A percentile compares a stretch with the other conserved stretches of the same genome.
phyloP scores from a whole-genome alignment of 805 yeast genomes.

The Starmerella apicola region DNA sequence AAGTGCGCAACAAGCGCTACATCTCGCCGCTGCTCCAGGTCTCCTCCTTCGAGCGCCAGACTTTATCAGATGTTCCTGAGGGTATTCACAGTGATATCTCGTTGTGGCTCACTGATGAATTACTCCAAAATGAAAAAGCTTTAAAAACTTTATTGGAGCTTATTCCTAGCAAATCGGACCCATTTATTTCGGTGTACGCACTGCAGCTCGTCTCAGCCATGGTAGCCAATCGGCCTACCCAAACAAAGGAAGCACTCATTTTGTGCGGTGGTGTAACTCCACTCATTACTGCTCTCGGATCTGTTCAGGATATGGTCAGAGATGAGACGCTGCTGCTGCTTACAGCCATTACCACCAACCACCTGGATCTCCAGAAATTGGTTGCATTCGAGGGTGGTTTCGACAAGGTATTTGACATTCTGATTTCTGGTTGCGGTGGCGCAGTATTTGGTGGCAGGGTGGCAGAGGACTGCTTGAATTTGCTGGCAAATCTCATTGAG shows the following conservation, averaged over 20 bases:
- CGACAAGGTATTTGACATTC: constrained; percentile 65
- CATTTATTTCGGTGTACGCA: constrained; percentile 68
- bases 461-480: constrained; percentile 79
- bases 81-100: constrained; percentile 60
- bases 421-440: constrained; percentile 81
- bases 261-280: constrained; percentile 72
- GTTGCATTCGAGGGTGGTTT: constrained; percentile 93
- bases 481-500: constrained; percentile 58
- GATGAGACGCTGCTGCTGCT: constrained; percentile 73
- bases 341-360: constrained; percentile 68
- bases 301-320: constrained; percentile 69
- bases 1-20: constrained; percentile 20
- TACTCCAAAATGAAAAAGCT: constrained; percentile 48
- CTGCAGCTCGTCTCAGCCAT: constrained; percentile 77
- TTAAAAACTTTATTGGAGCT: constrained; percentile 40
- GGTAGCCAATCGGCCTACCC: constrained; percentile 57
- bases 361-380: constrained; percentile 75
- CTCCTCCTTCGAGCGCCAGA: constrained; percentile 45
- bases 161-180: constrained; percentile 40
- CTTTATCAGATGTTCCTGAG: constrained; percentile 53
- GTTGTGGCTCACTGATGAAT: constrained; percentile 88
- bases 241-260: constrained; percentile 62
- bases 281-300: constrained; percentile 50
- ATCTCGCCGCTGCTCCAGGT: constrained; percentile 31
- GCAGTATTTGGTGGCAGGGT: constrained; percentile 79